Evolutionary conservation across 805 yeast genomes (phyloP).

Genomic region (Pichia scutulata): DNA sequence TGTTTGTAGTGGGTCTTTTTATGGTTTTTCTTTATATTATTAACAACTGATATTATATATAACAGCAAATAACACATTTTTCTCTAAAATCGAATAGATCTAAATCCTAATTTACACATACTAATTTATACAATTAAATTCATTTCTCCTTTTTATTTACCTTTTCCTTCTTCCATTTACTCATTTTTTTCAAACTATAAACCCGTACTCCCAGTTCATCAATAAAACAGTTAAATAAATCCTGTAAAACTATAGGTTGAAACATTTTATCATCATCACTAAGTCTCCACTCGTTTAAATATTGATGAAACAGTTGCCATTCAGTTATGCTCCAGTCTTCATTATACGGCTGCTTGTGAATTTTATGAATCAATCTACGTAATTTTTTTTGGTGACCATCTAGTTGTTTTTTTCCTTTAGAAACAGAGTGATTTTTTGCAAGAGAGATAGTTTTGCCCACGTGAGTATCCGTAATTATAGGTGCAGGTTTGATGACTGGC

Average conservation of each 20-base stretch:
- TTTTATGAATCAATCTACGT: constrained; percentile 3
- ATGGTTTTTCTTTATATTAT: not conserved
- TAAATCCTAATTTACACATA: not conserved
- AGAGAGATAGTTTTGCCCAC: not conserved
- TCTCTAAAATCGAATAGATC: not conserved
- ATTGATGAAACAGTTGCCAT: constrained; percentile 20
- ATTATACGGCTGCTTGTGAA: constrained; percentile 6
- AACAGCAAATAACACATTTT: not conserved
- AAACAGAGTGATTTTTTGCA: not conserved
- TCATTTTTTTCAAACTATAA: constrained; percentile 14
- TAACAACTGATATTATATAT: not conserved
- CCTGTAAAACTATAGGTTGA: not conserved
- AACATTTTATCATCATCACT: constrained; percentile 12
- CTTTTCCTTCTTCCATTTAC: constrained; percentile 12
- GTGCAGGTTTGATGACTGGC: not conserved
- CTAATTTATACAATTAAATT: not conserved
- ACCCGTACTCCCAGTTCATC: constrained; percentile 18
- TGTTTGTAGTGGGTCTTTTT: not conserved
- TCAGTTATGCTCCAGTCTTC: constrained; percentile 17
- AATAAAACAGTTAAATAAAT: constrained; percentile 19
- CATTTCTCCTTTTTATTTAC: not conserved
- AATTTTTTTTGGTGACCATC: not conserved
- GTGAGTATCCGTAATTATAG: not conserved
- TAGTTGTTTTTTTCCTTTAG: not conserved
- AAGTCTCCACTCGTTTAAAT: constrained; percentile 16